A percentile compares a stretch with the other conserved stretches of the same genome.
phyloP scores from a whole-genome alignment of 1,284 basidiomycete genomes.

The Tylopilus sp. region DNA sequence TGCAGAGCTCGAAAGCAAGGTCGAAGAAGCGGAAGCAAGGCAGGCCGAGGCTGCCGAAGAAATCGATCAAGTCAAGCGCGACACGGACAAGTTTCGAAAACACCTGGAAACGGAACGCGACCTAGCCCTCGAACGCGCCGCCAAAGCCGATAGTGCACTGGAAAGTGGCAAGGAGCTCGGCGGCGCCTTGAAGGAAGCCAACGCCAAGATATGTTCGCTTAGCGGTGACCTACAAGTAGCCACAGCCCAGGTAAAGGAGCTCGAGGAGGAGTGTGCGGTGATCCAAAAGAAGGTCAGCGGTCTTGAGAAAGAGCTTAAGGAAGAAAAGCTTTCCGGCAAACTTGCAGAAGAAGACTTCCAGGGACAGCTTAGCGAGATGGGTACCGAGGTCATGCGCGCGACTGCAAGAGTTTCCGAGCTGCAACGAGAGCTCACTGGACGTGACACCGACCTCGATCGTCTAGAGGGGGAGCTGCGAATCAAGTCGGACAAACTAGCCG shows the following conservation, averaged over 20 bases:
- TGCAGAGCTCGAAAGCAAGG: constrained; percentile 55
- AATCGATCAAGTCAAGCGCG: constrained; percentile 39
- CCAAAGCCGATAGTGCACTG: constrained; percentile 57
- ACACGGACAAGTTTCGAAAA: constrained; percentile 43
- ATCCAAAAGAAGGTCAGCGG: constrained; percentile 49
- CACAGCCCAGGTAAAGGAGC: constrained; percentile 44
- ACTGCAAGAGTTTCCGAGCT: constrained; percentile 32
- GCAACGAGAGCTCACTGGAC: constrained; percentile 34
- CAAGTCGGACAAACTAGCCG: constrained; percentile 38
- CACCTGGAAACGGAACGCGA: constrained; percentile 50
- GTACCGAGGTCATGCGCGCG: constrained; percentile 29
- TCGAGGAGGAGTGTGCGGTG: constrained; percentile 26
- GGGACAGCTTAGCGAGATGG: constrained; percentile 28
- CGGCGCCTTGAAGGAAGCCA: constrained; percentile 58
- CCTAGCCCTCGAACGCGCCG: constrained; percentile 51
- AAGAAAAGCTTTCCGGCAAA: constrained; percentile 44
- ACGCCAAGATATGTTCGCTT: constrained; percentile 51
- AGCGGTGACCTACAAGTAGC: constrained; percentile 55
- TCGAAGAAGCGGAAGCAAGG: constrained; percentile 48
- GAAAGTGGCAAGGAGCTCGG: constrained; percentile 62
- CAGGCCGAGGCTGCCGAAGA: constrained; percentile 40
- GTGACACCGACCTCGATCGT: constrained; percentile 18
- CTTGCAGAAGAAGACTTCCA: constrained; percentile 33
- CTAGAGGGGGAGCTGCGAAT: constrained; percentile 35
- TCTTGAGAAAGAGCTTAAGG: constrained; percentile 50